These are phyloP conservation scores for Candida sp. DNA, from an alignment of 1,139 yeast genomes.

Conservation along the genomic window DNA sequence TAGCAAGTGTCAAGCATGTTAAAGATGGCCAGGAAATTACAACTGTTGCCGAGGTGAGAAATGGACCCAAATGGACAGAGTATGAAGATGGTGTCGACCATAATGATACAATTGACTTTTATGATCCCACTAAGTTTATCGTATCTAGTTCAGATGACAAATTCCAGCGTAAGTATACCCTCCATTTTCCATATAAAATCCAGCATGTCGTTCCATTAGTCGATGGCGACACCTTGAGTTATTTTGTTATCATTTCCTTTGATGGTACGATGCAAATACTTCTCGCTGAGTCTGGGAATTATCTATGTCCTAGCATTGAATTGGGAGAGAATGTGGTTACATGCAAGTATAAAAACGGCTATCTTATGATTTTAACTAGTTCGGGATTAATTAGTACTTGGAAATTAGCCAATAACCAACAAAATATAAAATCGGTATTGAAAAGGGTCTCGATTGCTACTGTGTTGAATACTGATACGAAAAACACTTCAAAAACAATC, in stretches of 20 bases:
- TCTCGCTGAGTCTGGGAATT: conserved; percentile 56
- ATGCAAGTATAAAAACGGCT: conserved; percentile 48
- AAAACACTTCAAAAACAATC: conserved; percentile 8
- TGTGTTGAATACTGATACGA: conserved; percentile 31
- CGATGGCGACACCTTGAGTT: conserved; percentile 22
- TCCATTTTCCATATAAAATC: conserved; percentile 40
- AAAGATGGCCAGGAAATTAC: conserved; percentile 8
- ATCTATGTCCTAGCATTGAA: conserved; percentile 49
- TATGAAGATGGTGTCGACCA: conserved; percentile 21
- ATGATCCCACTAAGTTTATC: conserved; percentile 42
- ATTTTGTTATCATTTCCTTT: conserved; percentile 66
- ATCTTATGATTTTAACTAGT: conserved; percentile 53
- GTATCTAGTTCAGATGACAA: conserved; percentile 21
- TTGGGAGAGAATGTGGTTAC: conserved; percentile 56
- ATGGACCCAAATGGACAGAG: conserved; percentile 43
- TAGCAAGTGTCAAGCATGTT: conserved; percentile 22
- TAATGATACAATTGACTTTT: conserved; percentile 35
- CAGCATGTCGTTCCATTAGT: conserved; percentile 39
- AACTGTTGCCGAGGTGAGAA: conserved; percentile 37
- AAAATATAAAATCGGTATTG: conserved; percentile 23
- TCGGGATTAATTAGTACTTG: conserved; percentile 49
- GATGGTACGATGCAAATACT: conserved; percentile 70
- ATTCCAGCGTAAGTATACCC: conserved; percentile 17
- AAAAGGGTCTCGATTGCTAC: conserved; percentile 51
- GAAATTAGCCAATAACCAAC: conserved; percentile 27